Evolutionary conservation across 345 rosid species (phyloP).

Genomic region (Dipteronia sinensis): DNA sequence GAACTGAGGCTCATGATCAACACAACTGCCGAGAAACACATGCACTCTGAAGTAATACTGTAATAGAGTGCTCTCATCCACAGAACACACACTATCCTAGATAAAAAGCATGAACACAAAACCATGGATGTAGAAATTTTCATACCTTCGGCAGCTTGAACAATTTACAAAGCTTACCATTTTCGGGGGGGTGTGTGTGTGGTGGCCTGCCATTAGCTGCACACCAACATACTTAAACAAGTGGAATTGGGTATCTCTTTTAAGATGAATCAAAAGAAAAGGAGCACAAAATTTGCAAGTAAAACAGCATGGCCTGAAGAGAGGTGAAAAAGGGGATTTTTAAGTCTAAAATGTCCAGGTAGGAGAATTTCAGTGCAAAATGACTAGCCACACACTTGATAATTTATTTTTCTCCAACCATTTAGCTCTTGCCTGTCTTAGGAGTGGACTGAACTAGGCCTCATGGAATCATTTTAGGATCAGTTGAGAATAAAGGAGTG

Average conservation of each 20-base stretch:
- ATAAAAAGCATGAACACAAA: background rate
- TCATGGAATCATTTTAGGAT: background rate
- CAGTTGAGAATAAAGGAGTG: background rate
- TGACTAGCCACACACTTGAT: background rate
- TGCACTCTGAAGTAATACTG: background rate
- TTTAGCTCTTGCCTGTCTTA: background rate
- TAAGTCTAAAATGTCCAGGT: slow-evolving; percentile 1
- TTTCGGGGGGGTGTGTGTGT: slow-evolving; percentile 85
- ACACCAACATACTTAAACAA: slow-evolving; percentile 35
- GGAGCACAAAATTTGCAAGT: slow-evolving; percentile 4
- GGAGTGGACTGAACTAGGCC: background rate
- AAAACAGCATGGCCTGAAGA: background rate
- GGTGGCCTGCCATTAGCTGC: slow-evolving; percentile 81
- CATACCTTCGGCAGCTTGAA: background rate
- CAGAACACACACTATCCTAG: slow-evolving; percentile 13
- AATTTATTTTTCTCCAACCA: background rate
- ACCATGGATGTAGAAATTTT: background rate
- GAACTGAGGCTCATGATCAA: background rate
- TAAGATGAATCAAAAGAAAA: slow-evolving; percentile 17
- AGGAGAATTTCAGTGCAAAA: background rate
- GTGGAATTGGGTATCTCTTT: slow-evolving; percentile 20
- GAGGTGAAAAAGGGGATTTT: background rate
- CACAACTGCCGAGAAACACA: background rate
- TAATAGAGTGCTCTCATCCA: background rate
- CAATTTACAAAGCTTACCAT: slow-evolving; percentile 48